phyloP scores from a whole-genome alignment of 1,139 yeast species.

The Yamadazyma sp. region DNA sequence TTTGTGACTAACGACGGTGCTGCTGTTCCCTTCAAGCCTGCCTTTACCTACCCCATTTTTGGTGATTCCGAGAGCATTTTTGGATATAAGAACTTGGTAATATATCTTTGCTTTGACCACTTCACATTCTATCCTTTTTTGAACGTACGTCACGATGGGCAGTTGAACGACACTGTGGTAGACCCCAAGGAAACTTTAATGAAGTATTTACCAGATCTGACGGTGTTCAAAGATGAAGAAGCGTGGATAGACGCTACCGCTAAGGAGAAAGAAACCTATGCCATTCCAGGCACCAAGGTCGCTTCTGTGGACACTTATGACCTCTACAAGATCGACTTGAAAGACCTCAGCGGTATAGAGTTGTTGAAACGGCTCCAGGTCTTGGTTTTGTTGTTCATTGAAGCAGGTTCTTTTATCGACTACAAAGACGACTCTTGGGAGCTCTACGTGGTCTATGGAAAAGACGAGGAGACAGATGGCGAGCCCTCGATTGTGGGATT shows the following conservation, averaged over 20 bases:
- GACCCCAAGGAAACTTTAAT: slow-evolving; percentile 54
- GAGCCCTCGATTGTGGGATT: slow-evolving; percentile 66
- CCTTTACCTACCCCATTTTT: slow-evolving; percentile 87
- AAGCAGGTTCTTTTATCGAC: slow-evolving; percentile 91
- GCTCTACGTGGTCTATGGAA: slow-evolving; percentile 47
- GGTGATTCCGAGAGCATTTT: slow-evolving; percentile 89
- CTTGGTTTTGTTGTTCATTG: slow-evolving; percentile 80
- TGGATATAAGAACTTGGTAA: slow-evolving; percentile 72
- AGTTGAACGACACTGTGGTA: slow-evolving; percentile 49
- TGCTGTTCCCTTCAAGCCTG: slow-evolving; percentile 61
- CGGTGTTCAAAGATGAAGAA: slow-evolving; percentile 60
- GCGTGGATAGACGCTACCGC: slow-evolving; percentile 62
- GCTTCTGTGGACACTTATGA: slow-evolving; percentile 34
- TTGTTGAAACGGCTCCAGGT: slow-evolving; percentile 74
- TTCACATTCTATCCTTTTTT: slow-evolving; percentile 47
- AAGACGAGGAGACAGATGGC: slow-evolving; percentile 34
- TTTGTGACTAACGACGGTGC: slow-evolving; percentile 53
- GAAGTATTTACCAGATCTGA: slow-evolving; percentile 60
- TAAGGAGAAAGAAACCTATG: slow-evolving; percentile 43
- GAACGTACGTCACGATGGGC: slow-evolving; percentile 55
- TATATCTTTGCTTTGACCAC: slow-evolving; percentile 48
- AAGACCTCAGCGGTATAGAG: slow-evolving; percentile 42
- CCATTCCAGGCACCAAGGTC: slow-evolving; percentile 50
- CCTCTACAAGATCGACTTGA: slow-evolving; percentile 41
- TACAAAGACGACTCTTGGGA: slow-evolving; percentile 75